Evolutionary conservation across 2,329 filamentous ascomycete species (phyloP), one percentile per base, ranked within the genome.

Genomic region (Fusarium fujikuroi): DNA sequence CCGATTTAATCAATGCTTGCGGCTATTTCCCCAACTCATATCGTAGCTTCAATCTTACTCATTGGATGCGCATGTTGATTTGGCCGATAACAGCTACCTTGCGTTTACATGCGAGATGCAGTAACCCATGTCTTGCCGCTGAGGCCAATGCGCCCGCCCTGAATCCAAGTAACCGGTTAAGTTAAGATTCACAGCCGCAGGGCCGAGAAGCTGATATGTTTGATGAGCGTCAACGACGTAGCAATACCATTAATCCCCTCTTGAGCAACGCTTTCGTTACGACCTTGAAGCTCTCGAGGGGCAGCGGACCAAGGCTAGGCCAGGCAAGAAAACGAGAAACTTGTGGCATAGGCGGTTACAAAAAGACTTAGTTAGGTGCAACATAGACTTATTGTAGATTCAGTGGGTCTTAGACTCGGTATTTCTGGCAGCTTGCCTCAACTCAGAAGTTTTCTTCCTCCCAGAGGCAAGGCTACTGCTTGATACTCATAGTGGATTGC

Each of bases 101-200:
- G 47, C 60, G 65, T 53, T 67, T 68, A 63, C 56, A 74, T 75
- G 59, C 44, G 30, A 63, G 62, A 68, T 70, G 65, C 60, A 28
- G 39, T 44, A 63, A 63, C 67, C 74, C 66, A 76, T 70, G 73
- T 66, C 65, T 43, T 63, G 58, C 63, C 47, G 50, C 52, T 53
- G 61, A 60, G 70, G 70, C 72, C 75, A 75, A 66, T 76, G 75
- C 67, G 64, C 58, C 69, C 57, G 62, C 64, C 60, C 56, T 73
- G 66, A 72, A 69, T 71, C 75, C 74, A 75, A 74, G 64, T 65
- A 66, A 36, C 62, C 59, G 72, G 75, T 64, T 63, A 49, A 63
- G 58, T 64, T 63, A 49, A 63, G 58, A 57, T 62, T 67, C 60
- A 64, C 32, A 59, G 30, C 49, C 56, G 66, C 44, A 50, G 40